Conservation (phyloP, 2,329 filamentous ascomycete species). For the Exophiala mesophila region DNA sequence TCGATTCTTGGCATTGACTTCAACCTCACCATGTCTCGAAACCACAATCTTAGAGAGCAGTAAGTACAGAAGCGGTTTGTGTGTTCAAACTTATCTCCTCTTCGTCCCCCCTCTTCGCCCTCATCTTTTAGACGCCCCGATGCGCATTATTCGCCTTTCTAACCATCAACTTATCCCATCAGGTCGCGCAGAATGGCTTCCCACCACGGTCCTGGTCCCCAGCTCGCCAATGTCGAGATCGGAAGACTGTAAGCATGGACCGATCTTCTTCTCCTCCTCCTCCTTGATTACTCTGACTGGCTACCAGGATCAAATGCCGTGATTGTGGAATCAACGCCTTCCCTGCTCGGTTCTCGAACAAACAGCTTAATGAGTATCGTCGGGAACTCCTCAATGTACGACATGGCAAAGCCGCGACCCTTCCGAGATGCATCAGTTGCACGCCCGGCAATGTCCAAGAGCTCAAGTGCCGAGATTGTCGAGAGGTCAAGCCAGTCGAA, state of each 20-base stretch:
- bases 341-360: conserved; percentile 42
- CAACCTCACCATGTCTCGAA: background rate
- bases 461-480: conserved; percentile 46
- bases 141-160: too few species aligned
- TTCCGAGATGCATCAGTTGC: conserved; percentile 42
- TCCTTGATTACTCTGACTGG: background rate
- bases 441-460: conserved; percentile 41
- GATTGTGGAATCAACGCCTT: conserved; percentile 41
- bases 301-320: conserved; percentile 42
- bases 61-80: background rate
- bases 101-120: background rate
- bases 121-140: too few species aligned
- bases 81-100: too few species aligned
- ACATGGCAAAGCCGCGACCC: conserved; percentile 21
- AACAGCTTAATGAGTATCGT: conserved; percentile 38
- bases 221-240: conserved; percentile 13
- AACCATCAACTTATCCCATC: too few species aligned
- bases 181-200: background rate
- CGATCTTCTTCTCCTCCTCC: background rate
- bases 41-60: background rate
- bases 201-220: conserved; percentile 7
- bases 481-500: conserved; percentile 42
- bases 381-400: conserved; percentile 7
- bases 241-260: conserved; percentile 9
- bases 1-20: background rate